These are phyloP conservation scores for Debaryomyces hansenii DNA, from an alignment of 805 yeast species.

Conservation along the genomic window DNA sequence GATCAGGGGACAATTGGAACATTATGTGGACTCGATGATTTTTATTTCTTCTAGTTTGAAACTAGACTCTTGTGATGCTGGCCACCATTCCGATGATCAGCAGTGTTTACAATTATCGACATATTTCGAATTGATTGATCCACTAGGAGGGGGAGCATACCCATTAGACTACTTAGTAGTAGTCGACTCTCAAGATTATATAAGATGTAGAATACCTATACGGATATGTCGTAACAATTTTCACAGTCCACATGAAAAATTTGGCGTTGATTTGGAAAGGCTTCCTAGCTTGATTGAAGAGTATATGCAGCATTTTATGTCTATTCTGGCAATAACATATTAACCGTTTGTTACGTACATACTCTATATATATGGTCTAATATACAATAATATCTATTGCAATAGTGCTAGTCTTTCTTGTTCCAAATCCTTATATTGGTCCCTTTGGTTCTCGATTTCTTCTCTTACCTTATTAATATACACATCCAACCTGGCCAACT, in stretches of 20 bases:
- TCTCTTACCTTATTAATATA: conserved; percentile 37
- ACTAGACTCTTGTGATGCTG: neutral
- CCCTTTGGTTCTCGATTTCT: conserved; percentile 41
- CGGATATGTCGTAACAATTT: conserved; percentile 7
- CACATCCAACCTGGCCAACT: conserved; percentile 40
- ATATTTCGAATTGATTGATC: conserved; percentile 28
- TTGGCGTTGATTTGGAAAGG: conserved; percentile 16
- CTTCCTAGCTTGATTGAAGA: conserved; percentile 9
- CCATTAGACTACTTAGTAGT: conserved; percentile 31
- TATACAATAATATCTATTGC: conserved; percentile 19
- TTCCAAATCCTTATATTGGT: conserved; percentile 40
- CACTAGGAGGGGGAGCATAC: conserved; percentile 37
- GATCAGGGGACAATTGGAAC: conserved; percentile 11
- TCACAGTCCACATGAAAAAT: conserved; percentile 18
- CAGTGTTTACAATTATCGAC: conserved; percentile 22
- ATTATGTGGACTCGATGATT: conserved; percentile 5
- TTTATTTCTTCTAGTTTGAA: conserved; percentile 18
- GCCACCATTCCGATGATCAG: conserved; percentile 5
- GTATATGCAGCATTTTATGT: conserved; percentile 4
- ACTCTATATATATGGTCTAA: neutral
- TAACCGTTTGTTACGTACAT: no score
- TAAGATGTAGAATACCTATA: conserved; percentile 18
- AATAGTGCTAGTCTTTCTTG: conserved; percentile 40
- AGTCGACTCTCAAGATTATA: conserved; percentile 12
- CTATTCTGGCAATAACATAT: neutral